Evolutionary conservation across 2,329 filamentous ascomycete genomes (phyloP), one percentile per base, ranked within the genome.

Genomic region (Hymenotorrendiella dingleyae): DNA sequence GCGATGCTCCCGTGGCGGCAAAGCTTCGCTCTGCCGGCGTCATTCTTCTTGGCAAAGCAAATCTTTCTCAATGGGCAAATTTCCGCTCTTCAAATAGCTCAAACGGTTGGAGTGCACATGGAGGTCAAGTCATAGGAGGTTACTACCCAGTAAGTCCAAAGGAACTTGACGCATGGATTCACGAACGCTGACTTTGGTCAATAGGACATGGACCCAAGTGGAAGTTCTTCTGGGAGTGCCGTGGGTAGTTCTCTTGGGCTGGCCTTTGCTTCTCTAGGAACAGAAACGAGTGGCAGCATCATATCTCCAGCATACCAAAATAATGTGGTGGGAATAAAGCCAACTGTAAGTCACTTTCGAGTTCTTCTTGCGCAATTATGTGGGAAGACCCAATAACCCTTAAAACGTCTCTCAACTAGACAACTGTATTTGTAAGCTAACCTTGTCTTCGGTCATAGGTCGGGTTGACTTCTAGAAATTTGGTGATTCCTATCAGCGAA

Each of bases 251-350:
- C 72, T 21, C 62, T 84, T 17, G 80, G 79, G 0, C 67, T 85
- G 2, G 74, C 77, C 1, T 63, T 74, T 38, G 79, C 73, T 6
- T 55, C 73, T 4, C 57, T 86, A 2, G 81, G 81, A 6, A 76
- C 80, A 0, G 82, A 82, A 59, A 85, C 82, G 0, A 69, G 70
- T 46, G 82, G 81, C 3, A 81, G 74, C 14, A 83, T 86, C 41
- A 56, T 84, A 4, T 69, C 67, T 8, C 82, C 83, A 0, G 56
- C 66, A 0, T 54, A 61, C 32, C 38, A 48, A 4, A 83, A 76
- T 63, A 82, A 81, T 43, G 58, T 84, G 1, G 80, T 84, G 0
- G 82, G 78, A 2, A 79, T 86, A 58, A 82, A 81, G 56, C 78
- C 81, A 1, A 82, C 79, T 0, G 76, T 39, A 21, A 12, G 16